A percentile compares a stretch with the other conserved stretches of the same genome.
These are phyloP conservation scores for Sugiyamaella chiloensis DNA, from an alignment of 805 yeast species.

Conservation along the genomic window DNA sequence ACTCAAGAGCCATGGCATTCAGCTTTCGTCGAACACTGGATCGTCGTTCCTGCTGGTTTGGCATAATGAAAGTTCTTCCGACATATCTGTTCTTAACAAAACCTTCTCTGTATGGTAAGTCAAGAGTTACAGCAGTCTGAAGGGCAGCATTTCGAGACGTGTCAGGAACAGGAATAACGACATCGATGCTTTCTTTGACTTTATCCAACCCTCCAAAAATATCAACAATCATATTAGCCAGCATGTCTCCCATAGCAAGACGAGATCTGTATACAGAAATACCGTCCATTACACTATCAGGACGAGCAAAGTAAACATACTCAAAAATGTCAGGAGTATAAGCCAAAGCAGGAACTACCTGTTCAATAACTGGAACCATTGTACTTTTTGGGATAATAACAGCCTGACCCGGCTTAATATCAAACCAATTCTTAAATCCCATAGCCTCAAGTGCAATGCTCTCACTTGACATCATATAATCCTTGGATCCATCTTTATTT, in stretches of 20 bases:
- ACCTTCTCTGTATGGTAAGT: constrained; percentile 90
- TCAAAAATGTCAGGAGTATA: constrained; percentile 97
- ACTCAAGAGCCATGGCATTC: constrained; percentile 94
- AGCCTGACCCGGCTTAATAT: constrained; percentile 92
- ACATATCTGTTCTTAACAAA: constrained; percentile 95
- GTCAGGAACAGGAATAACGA: constrained; percentile 97
- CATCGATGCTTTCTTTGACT: constrained; percentile 67
- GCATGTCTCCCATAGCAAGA: constrained; percentile 86
- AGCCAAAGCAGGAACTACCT: constrained; percentile 71
- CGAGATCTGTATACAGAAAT: constrained; percentile 91
- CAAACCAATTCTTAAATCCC: constrained; percentile 75
- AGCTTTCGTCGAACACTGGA: constrained; percentile 91
- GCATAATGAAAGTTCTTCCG: constrained; percentile 98
- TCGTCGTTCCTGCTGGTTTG: constrained; percentile 90
- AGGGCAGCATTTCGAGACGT: constrained; percentile 95
- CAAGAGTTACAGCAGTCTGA: constrained; percentile 80
- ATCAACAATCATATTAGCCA: constrained; percentile 65
- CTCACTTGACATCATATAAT: constrained; percentile 94
- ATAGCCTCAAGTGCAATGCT: constrained; percentile 93
- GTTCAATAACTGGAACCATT: constrained; percentile 74
- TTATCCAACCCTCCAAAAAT: constrained; percentile 44
- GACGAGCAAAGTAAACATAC: constrained; percentile 96
- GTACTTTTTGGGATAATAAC: constrained; percentile 83
- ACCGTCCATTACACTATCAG: constrained; percentile 96
- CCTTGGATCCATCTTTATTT: constrained; percentile 64